phyloP scores from a whole-genome alignment of 2,329 filamentous ascomycete genomes.

The Nannizzia gypsea region DNA sequence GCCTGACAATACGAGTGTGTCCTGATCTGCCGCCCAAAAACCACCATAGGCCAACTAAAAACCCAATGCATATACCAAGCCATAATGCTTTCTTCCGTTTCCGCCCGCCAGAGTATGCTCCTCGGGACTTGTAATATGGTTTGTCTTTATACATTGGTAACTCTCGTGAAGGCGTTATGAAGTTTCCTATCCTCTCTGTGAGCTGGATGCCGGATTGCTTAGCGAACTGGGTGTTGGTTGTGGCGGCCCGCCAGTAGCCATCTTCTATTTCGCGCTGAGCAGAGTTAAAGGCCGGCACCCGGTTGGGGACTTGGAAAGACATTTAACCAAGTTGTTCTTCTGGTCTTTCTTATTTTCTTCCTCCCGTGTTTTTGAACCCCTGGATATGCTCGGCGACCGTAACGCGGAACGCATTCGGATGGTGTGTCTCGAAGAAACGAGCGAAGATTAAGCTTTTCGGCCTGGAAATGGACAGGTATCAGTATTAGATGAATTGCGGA shows the following conservation, averaged over 20 bases:
- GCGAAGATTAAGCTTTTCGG: background rate
- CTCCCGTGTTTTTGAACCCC: background rate
- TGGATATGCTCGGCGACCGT: background rate
- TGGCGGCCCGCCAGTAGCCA: conserved; percentile 48
- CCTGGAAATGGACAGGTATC: background rate
- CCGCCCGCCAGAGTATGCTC: conserved; percentile 35
- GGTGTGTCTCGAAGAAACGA: background rate
- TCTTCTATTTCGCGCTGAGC: conserved; percentile 56
- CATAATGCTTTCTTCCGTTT: conserved; percentile 54
- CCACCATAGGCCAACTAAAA: conserved; percentile 54
- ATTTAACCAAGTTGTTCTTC: conserved; percentile 15
- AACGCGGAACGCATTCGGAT: background rate
- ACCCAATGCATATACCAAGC: conserved; percentile 43
- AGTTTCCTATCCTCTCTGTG: conserved; percentile 50
- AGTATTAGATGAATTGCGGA: background rate
- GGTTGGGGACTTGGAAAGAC: conserved; percentile 54
- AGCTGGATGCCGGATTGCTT: conserved; percentile 33
- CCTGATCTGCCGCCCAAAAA: conserved; percentile 26
- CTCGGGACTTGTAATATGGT: conserved; percentile 53
- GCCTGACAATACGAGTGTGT: background rate
- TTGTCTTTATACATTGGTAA: conserved; percentile 99
- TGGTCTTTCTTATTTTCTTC: background rate
- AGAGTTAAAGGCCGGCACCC: conserved; percentile 57
- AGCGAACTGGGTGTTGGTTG: conserved; percentile 18
- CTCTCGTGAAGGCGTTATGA: conserved; percentile 51